Conservation (phyloP, 2,329 filamentous ascomycete species). For the Exophiala viscosa region DNA sequence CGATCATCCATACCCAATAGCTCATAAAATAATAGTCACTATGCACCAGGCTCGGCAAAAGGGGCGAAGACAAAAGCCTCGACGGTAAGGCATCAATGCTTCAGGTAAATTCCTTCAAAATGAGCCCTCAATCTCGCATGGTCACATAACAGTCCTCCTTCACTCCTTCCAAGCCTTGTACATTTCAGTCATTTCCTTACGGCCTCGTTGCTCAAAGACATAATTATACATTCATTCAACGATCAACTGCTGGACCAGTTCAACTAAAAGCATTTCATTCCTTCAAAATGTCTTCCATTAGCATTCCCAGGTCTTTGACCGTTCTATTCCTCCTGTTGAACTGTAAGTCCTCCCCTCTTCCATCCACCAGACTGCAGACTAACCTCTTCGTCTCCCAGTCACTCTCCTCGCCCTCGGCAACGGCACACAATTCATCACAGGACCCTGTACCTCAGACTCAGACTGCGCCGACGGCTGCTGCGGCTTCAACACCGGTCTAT, state of each 20-base stretch:
- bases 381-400: constrained; percentile 7
- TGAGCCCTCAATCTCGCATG: neutral
- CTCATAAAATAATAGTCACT: neutral
- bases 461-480: constrained; percentile 32
- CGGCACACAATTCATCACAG: constrained; percentile 32
- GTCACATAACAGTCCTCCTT: neutral
- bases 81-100: neutral
- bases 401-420: constrained; percentile 13
- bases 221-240: constrained; percentile 1
- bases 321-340: constrained; percentile 15
- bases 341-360: constrained; percentile 9
- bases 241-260: constrained; percentile 13
- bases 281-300: constrained; percentile 14
- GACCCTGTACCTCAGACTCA: constrained; percentile 27
- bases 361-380: neutral
- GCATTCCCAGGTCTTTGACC: constrained; percentile 6
- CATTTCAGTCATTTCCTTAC: neutral
- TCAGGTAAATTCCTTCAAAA: constrained; percentile 10
- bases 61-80: constrained; percentile 1
- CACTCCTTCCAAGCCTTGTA: neutral
- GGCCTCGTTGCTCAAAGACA: neutral
- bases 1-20: neutral
- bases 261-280: neutral
- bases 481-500: constrained; percentile 30
- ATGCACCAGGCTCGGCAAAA: neutral